These are phyloP conservation scores for Sarcomyxa edulis DNA, from an alignment of 768 basidiomycete species.

Conservation along the genomic window DNA sequence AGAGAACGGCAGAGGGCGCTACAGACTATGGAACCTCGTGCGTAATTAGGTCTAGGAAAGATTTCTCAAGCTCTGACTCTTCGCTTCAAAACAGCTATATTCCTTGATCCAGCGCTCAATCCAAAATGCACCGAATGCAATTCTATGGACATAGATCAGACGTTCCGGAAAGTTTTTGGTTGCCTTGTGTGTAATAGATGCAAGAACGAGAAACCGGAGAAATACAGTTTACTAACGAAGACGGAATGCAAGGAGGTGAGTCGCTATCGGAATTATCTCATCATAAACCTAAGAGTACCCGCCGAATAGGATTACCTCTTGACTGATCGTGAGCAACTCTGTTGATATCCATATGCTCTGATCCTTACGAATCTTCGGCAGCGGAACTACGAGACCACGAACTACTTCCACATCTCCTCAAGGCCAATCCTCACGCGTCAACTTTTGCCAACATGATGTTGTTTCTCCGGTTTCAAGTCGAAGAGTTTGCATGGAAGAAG, in stretches of 20 bases:
- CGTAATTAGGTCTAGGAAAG: slow-evolving; percentile 15
- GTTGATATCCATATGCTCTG: too few relatives aligned
- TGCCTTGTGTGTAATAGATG: slow-evolving; percentile 86
- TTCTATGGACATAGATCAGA: slow-evolving; percentile 85
- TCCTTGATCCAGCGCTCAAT: slow-evolving; percentile 65
- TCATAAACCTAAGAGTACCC: too few relatives aligned
- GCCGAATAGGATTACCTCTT: slow-evolving; percentile 78
- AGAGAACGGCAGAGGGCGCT: slow-evolving; percentile 72
- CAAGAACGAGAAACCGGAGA: slow-evolving; percentile 86
- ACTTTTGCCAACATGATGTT: slow-evolving; percentile 99
- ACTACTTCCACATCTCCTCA: slow-evolving; percentile 86
- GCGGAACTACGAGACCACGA: slow-evolving; percentile 93
- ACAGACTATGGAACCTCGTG: slow-evolving; percentile 75
- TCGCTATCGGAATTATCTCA: too few relatives aligned
- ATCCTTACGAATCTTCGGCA: slow-evolving; percentile 22
- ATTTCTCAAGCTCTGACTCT: too few relatives aligned
- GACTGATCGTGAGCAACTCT: slow-evolving; percentile 88
- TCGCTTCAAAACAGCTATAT: slow-evolving; percentile 54
- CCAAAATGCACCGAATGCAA: slow-evolving; percentile 85
- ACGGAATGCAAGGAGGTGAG: slow-evolving; percentile 94
- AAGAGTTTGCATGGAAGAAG: slow-evolving; percentile 96
- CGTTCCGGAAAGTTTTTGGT: slow-evolving; percentile 75
- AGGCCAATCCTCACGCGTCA: slow-evolving; percentile 92
- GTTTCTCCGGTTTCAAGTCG: slow-evolving; percentile 88
- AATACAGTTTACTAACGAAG: slow-evolving; percentile 93